These are phyloP conservation scores for Chaetomiaceae sp. DNA, from an alignment of 2,329 filamentous ascomycete species.

Conservation along the genomic window DNA sequence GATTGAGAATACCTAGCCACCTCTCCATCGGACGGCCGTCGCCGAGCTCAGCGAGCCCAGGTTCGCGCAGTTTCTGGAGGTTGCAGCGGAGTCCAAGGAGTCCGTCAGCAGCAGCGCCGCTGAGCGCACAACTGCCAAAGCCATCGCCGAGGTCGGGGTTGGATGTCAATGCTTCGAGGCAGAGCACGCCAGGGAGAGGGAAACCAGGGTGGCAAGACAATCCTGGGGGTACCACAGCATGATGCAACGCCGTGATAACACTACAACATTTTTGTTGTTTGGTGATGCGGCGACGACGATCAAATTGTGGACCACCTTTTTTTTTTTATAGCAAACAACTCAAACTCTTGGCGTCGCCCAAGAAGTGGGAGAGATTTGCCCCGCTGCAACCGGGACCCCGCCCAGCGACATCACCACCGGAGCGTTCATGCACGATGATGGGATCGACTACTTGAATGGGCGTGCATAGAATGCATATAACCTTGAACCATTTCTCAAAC, in stretches of 20 bases:
- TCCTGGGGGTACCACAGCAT: neutral
- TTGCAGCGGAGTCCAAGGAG: constrained; percentile 15
- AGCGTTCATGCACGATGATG: too few species aligned
- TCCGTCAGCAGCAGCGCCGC: constrained; percentile 6
- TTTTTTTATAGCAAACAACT: neutral
- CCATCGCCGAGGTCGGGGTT: neutral
- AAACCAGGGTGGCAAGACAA: neutral
- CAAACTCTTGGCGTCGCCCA: neutral
- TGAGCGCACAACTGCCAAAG: constrained; percentile 15
- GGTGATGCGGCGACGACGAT: neutral
- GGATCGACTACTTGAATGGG: too few species aligned
- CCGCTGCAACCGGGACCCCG: neutral
- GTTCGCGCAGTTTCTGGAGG: constrained; percentile 13
- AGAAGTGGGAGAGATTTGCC: neutral
- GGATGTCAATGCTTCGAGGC: neutral
- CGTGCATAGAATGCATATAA: too few species aligned
- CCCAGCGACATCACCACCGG: neutral
- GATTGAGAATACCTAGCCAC: constrained; percentile 14
- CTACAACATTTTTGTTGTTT: too few species aligned
- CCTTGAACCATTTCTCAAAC: too few species aligned
- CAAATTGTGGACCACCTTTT: too few species aligned
- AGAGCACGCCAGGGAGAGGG: neutral
- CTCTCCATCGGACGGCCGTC: constrained; percentile 9
- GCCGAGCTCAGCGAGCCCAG: constrained; percentile 14
- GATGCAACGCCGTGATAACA: neutral